These are phyloP conservation scores for Phytophthora ramorum DNA, from an alignment of 352 stramenopile genomes.

Conservation along the genomic window DNA sequence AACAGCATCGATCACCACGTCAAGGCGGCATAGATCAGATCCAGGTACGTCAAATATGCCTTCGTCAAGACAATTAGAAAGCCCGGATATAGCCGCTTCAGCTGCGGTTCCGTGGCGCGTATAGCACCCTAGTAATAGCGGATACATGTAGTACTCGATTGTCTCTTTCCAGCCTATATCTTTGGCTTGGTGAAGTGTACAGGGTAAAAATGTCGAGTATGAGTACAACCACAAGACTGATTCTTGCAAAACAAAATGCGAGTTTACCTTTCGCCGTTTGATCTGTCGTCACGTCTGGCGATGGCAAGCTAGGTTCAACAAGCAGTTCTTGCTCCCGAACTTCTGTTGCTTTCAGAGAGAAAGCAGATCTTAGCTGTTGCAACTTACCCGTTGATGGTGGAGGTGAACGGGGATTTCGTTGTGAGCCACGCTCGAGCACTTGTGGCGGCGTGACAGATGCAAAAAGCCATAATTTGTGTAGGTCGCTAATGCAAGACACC, in stretches of 20 bases:
- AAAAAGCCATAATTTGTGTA: slow-evolving; percentile 54
- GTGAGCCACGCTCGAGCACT: slow-evolving; percentile 11
- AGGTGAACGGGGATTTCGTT: slow-evolving; percentile 9
- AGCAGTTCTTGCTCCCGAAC: slow-evolving; percentile 34
- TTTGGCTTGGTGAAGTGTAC: slow-evolving; percentile 15
- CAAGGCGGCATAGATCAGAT: slow-evolving; percentile 52
- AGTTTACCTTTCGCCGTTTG: slow-evolving; percentile 14
- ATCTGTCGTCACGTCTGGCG: not conserved
- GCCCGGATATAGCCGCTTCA: slow-evolving; percentile 48
- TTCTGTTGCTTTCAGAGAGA: slow-evolving; percentile 31
- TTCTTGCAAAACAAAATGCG: not conserved
- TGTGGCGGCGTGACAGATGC: slow-evolving; percentile 34
- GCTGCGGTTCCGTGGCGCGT: slow-evolving; percentile 72
- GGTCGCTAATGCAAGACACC: slow-evolving; percentile 42
- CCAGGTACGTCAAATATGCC: slow-evolving; percentile 57
- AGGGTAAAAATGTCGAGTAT: not conserved
- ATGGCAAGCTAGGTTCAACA: slow-evolving; percentile 3
- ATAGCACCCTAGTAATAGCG: slow-evolving; percentile 80
- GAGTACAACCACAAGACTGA: not conserved
- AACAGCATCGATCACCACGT: slow-evolving; percentile 67
- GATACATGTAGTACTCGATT: slow-evolving; percentile 80
- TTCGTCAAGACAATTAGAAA: slow-evolving; percentile 70
- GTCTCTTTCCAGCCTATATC: slow-evolving; percentile 33
- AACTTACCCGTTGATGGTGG: slow-evolving; percentile 32
- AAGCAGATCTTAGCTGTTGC: slow-evolving; percentile 18